Evolutionary conservation across 2,329 filamentous ascomycete species (phyloP).

Genomic region (Fusarium nygamai): DNA sequence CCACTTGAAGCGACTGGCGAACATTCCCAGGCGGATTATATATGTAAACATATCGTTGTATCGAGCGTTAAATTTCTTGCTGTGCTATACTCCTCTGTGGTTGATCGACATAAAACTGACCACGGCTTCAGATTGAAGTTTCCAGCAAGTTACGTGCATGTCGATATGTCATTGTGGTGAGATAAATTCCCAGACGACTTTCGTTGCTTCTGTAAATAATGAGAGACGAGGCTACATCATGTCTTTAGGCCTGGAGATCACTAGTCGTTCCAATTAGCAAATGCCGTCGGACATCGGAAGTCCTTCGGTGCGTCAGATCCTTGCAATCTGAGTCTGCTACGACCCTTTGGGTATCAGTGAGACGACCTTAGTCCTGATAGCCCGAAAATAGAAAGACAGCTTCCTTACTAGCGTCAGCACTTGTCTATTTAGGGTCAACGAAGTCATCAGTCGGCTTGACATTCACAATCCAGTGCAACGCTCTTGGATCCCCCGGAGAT

Average conservation of each 20-base stretch:
- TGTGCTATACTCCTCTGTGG: neutral
- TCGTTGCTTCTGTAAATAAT: no score
- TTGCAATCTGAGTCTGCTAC: neutral
- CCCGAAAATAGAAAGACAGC: no score
- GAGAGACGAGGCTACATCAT: neutral
- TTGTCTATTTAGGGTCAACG: neutral
- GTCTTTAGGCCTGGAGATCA: fast-evolving
- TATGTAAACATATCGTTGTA: neutral
- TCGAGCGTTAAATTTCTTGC: neutral
- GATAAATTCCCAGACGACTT: neutral
- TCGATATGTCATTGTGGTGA: neutral
- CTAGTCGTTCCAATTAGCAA: neutral
- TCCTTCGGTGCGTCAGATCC: neutral
- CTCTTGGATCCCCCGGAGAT: neutral
- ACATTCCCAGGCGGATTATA: no score
- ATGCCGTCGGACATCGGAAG: neutral
- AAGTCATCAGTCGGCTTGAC: neutral
- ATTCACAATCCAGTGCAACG: no score
- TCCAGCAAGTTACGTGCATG: neutral
- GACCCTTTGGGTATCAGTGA: neutral
- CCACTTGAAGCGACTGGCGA: neutral
- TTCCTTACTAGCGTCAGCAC: neutral
- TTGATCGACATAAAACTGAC: neutral
- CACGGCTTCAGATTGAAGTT: neutral
- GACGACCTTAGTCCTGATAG: no score